phyloP scores from a whole-genome alignment of 1,284 basidiomycete species.

The Rhizoctonia solani region DNA sequence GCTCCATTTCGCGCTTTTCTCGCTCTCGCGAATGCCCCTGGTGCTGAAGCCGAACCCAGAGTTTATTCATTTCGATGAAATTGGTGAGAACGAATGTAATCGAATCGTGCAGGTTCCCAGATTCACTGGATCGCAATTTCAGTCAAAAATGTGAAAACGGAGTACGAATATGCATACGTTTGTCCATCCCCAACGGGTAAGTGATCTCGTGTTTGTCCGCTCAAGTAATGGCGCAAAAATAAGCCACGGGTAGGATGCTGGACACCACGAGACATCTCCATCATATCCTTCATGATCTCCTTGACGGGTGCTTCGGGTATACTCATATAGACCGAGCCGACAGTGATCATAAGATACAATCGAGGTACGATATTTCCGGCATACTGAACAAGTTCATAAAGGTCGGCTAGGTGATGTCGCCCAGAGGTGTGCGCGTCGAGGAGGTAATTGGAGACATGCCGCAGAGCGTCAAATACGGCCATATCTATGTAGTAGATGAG shows the following conservation, averaged over 20 bases:
- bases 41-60: slow-evolving; percentile 96
- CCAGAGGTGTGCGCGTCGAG: slow-evolving; percentile 89
- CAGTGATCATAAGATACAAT: slow-evolving; percentile 96
- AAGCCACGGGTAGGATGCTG: slow-evolving; percentile 91
- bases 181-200: slow-evolving; percentile 82
- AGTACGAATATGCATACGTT: slow-evolving; percentile 61
- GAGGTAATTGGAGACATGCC: slow-evolving; percentile 91
- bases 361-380: slow-evolving; percentile 93
- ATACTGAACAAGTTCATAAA: slow-evolving; percentile 97
- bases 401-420: slow-evolving; percentile 90
- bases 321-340: slow-evolving; percentile 97
- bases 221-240: slow-evolving; percentile 92
- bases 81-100: slow-evolving; percentile 94
- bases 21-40: slow-evolving; percentile 93
- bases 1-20: slow-evolving; percentile 93
- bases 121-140: slow-evolving; percentile 56
- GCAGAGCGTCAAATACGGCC: slow-evolving; percentile 92
- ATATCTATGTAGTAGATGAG: slow-evolving; percentile 64
- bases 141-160: not conserved
- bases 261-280: slow-evolving; percentile 96
- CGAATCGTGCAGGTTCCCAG: slow-evolving; percentile 89
- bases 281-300: slow-evolving; percentile 99
- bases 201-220: slow-evolving; percentile 91
- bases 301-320: slow-evolving; percentile 92
- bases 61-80: slow-evolving; percentile 99